Percentiles rank a stretch among this genome's conserved stretches.
These are phyloP conservation scores for Mercurialis annua DNA, from an alignment of 345 rosid genomes.

Conservation along the genomic window DNA sequence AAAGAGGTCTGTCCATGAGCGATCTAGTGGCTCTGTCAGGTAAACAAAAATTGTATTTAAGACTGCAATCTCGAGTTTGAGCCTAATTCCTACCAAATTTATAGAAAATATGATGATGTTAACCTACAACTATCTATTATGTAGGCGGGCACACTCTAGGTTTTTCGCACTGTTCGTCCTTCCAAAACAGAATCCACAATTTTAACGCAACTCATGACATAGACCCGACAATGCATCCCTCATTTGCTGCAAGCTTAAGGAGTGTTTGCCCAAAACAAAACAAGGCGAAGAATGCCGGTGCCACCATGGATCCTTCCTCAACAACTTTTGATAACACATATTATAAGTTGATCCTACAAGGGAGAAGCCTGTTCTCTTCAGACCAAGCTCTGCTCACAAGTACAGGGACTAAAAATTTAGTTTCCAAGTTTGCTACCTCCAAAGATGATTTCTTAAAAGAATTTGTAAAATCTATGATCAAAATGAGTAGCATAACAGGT, in stretches of 20 bases:
- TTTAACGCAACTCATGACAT: conserved; percentile 30
- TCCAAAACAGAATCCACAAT: conserved; percentile 39
- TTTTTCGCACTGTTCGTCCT: conserved; percentile 49
- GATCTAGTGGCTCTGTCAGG: conserved; percentile 49
- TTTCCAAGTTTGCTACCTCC: conserved; percentile 37
- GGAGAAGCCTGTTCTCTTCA: conserved; percentile 37
- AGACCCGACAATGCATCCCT: conserved; percentile 36
- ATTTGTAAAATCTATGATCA: conserved; percentile 41
- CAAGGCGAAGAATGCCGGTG: conserved; percentile 35
- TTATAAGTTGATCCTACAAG: conserved; percentile 41
- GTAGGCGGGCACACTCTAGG: conserved; percentile 51
- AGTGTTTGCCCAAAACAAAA: conserved; percentile 30
- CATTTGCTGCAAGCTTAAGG: conserved; percentile 39
- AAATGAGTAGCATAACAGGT: conserved; percentile 48
- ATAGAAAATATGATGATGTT: not conserved
- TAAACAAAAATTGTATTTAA: too few species aligned
- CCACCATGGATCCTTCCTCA: conserved; percentile 41
- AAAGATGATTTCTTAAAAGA: conserved; percentile 29
- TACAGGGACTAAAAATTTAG: conserved; percentile 31
- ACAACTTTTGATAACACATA: conserved; percentile 46
- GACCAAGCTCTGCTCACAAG: conserved; percentile 42
- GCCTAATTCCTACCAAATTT: not conserved
- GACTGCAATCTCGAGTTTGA: not conserved
- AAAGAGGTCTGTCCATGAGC: conserved; percentile 37
- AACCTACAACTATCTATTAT: not conserved